Base-by-base conservation (phyloP, 371 early-diverging fungal species). In the Rhizopus sp. region DNA sequence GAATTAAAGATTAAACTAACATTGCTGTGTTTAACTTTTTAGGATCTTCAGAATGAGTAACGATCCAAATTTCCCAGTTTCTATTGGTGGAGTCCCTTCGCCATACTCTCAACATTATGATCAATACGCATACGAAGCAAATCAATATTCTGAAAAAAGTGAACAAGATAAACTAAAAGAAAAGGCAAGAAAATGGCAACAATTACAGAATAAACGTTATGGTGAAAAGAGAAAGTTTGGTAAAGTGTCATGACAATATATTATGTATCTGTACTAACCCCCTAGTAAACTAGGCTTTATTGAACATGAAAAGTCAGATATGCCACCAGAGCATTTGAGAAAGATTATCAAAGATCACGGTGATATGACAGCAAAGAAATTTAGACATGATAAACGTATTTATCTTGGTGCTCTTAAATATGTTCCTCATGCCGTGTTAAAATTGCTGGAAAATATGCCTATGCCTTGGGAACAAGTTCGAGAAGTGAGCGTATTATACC, bases 381-480 rank as follows among this genome's bases (percentile, higher is more conserved):
- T 90, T 68, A 76, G 94, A 49, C 93, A 95, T 59, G 98, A 97
- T 79, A 96, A 97, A 70, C 93, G 97, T 53, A 91, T 96, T 50
- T 98, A 97, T 63, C 84, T 98, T 35, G 98, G 97, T 53, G 98
- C 99, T 6, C 84, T 99, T 31, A 98, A 98, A 72, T 98, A 97
- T 75, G 88, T 98, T 12, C 99, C 99, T n/a, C 97, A 97, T 62
- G 97, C 99, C 4, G 93, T 99, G 10, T 68, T 98, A 34, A 98
- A 98, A 75, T 84, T 99, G 38, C 64, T 99, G 63, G 97, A 97
- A 70, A 97, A 96, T 69, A 98, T 99, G 93, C 99, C 99, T 7
- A 98, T 99, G 99, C 99, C 99, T 9, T 99, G 99, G 99, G 99
- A 99, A 75, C 93, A 95, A 68, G 90, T 85, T 6, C 88, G 97